Evolutionary conservation across 345 rosid genomes (phyloP).

Genomic region (Schrenkiella parvula): DNA sequence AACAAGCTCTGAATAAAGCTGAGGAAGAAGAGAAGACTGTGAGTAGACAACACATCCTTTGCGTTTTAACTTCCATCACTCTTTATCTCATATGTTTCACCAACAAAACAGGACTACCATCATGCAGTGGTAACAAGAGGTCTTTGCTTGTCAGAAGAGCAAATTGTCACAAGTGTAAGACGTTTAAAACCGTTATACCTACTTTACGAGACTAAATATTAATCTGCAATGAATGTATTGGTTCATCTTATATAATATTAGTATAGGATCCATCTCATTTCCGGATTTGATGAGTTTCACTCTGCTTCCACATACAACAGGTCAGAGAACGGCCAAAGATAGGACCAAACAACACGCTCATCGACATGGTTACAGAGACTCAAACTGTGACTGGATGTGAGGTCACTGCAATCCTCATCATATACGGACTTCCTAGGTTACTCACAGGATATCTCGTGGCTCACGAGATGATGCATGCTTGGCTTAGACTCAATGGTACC

Average conservation of each 20-base stretch:
- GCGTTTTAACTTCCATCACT: background rate
- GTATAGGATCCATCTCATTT: background rate
- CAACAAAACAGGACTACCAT: slow-evolving; percentile 51
- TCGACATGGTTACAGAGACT: slow-evolving; percentile 57
- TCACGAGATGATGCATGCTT: slow-evolving; percentile 99
- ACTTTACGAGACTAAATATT: background rate
- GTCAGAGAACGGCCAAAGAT: slow-evolving; percentile 43
- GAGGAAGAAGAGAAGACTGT: slow-evolving; percentile 69
- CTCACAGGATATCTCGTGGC: slow-evolving; percentile 84
- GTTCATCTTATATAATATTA: background rate
- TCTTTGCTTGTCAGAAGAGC: slow-evolving; percentile 83
- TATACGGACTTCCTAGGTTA: slow-evolving; percentile 87
- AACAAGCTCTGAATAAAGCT: slow-evolving; percentile 82
- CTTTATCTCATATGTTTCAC: background rate
- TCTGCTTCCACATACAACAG: slow-evolving; percentile 17
- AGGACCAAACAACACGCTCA: slow-evolving; percentile 45
- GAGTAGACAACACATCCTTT: slow-evolving; percentile 10
- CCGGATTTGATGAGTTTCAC: background rate
- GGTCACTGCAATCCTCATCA: slow-evolving; percentile 89
- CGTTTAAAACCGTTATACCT: background rate
- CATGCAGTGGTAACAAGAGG: slow-evolving; percentile 79
- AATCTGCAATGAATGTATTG: background rate
- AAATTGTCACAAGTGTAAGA: slow-evolving; percentile 60
- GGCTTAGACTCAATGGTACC: slow-evolving; percentile 87
- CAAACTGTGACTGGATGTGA: slow-evolving; percentile 60